These are phyloP conservation scores for Penicillium cinerascens DNA, from an alignment of 495 filamentous ascomycete species.

Conservation along the genomic window DNA sequence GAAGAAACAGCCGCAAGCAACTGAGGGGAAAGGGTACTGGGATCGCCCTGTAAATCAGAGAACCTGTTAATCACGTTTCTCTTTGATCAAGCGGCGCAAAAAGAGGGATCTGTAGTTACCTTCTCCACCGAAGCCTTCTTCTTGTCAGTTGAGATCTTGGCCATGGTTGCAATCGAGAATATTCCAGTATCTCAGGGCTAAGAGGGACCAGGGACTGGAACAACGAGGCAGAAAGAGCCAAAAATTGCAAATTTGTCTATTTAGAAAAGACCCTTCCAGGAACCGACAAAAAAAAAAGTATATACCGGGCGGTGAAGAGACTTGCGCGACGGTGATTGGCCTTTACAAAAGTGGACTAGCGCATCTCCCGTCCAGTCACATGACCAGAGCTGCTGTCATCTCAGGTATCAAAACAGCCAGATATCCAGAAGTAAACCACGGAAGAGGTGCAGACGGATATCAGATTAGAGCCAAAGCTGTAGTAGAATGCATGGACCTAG, in stretches of 20 bases:
- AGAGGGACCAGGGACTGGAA: background rate
- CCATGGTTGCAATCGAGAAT: constrained; percentile 30
- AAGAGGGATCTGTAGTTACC: constrained; percentile 14
- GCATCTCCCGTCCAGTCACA: constrained; percentile 3
- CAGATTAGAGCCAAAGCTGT: background rate
- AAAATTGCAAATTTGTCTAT: constrained; percentile 2
- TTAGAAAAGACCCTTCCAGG: constrained; percentile 16
- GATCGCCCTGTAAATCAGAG: constrained; percentile 6
- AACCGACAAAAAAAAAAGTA: constrained; percentile 31
- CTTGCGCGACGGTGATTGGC: background rate
- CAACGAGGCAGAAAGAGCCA: background rate
- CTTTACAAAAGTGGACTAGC: background rate
- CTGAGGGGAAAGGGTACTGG: constrained; percentile 43
- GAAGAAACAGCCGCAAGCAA: constrained; percentile 62
- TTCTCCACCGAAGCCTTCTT: constrained; percentile 38
- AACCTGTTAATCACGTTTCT: constrained; percentile 7
- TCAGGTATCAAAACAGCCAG: background rate
- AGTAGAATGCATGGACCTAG: background rate
- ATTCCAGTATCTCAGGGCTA: background rate
- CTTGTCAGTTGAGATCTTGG: constrained; percentile 22
- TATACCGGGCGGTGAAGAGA: constrained; percentile 21
- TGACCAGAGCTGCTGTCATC: constrained; percentile 2
- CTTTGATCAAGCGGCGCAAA: background rate
- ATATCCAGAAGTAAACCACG: background rate
- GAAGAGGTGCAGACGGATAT: background rate